Percentiles rank a stretch among this genome's conserved stretches.
phyloP scores from a whole-genome alignment of 164 flowering plant species.

The Vitis labrusca region DNA sequence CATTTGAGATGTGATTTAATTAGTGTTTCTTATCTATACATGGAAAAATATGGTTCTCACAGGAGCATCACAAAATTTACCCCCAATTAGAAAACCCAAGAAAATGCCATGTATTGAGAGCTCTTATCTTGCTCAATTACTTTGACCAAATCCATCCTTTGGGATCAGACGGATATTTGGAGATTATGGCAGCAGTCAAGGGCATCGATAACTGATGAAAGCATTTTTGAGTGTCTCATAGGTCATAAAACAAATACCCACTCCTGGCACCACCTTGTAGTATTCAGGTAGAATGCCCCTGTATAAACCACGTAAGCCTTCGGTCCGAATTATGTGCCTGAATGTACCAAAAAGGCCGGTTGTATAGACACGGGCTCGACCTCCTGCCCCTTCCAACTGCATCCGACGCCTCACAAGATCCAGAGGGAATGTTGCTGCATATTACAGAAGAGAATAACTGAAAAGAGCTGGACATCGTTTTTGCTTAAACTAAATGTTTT shows the following conservation, averaged over 20 bases:
- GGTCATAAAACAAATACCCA: constrained; percentile 70
- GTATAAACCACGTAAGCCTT: constrained; percentile 65
- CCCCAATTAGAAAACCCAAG: constrained; percentile 8
- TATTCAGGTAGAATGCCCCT: constrained; percentile 77
- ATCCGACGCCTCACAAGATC: constrained; percentile 73
- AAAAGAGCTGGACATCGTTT: not conserved
- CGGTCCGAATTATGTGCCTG: constrained; percentile 42
- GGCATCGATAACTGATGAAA: constrained; percentile 36
- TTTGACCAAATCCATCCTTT: not conserved
- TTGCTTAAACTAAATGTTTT: not conserved
- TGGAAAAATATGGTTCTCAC: constrained; percentile 14
- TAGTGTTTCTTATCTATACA: constrained; percentile 16
- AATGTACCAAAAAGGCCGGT: constrained; percentile 56
- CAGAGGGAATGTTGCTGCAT: constrained; percentile 64
- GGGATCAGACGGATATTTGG: not conserved
- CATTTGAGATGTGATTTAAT: constrained; percentile 1
- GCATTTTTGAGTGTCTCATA: constrained; percentile 56
- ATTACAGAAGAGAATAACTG: not conserved
- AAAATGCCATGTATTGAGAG: not conserved
- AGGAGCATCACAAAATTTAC: constrained; percentile 13
- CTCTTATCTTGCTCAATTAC: not conserved
- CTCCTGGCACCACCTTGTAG: constrained; percentile 76
- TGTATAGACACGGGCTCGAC: constrained; percentile 58
- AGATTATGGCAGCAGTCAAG: constrained; percentile 9
- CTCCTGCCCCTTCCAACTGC: constrained; percentile 83